phyloP scores from a whole-genome alignment of 306 rosid species.

The Trifolium pratense region DNA sequence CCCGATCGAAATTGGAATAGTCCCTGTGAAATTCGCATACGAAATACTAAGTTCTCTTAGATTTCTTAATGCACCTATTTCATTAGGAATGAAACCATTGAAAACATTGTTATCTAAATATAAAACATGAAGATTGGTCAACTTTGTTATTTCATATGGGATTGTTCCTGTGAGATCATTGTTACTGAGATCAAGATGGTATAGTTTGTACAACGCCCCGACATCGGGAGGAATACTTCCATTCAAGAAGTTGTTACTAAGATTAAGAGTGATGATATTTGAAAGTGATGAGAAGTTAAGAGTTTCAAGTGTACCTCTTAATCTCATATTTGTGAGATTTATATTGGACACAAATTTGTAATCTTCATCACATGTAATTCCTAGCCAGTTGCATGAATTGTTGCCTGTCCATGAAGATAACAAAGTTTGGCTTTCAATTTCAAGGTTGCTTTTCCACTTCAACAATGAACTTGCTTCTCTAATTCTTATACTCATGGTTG shows the following conservation, averaged over 20 bases:
- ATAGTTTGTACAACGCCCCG: background rate
- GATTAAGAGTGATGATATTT: background rate
- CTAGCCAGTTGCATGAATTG: constrained; percentile 6
- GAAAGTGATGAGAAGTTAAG: background rate
- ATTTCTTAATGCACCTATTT: too few species aligned
- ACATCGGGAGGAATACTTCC: background rate
- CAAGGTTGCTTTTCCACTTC: background rate
- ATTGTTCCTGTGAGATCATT: background rate
- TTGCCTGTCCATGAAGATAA: background rate
- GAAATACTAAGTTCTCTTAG: too few species aligned
- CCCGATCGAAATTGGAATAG: too few species aligned
- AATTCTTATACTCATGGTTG: background rate
- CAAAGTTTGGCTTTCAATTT: background rate
- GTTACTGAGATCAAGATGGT: background rate
- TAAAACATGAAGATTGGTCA: too few species aligned
- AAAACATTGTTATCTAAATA: too few species aligned
- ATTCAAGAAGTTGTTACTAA: background rate
- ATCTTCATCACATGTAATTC: background rate
- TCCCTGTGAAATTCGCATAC: too few species aligned
- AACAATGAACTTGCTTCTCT: background rate
- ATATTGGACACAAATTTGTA: background rate
- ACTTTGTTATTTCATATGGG: too few species aligned
- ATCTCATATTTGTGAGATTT: background rate
- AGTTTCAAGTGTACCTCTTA: constrained; percentile 1
- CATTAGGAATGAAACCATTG: too few species aligned